phyloP scores from a whole-genome alignment of 257 asterid species.

The Plantago elongata region DNA sequence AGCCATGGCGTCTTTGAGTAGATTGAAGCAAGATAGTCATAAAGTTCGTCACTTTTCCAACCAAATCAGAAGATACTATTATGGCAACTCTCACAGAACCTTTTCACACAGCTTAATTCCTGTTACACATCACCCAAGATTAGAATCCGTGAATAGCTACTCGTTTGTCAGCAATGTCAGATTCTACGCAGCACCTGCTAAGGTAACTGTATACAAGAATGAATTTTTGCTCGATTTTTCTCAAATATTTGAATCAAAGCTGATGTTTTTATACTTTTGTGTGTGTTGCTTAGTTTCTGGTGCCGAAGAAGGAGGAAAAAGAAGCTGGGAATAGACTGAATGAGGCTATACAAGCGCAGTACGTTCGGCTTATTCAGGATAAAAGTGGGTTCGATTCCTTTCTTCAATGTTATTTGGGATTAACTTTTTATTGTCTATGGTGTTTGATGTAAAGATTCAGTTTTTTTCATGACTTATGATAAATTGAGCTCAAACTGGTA shows the following conservation, averaged over 20 bases:
- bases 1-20: conserved; percentile 57
- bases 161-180: conserved; percentile 35
- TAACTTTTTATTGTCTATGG: too few relatives aligned
- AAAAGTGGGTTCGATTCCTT: conserved; percentile 38
- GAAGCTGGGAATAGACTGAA: conserved; percentile 59
- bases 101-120: conserved; percentile 24
- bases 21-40: conserved; percentile 46
- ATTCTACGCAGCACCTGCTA: conserved; percentile 57
- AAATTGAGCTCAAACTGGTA: too few relatives aligned
- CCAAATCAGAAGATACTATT: conserved; percentile 32
- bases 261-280: not conserved
- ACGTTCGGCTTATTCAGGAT: conserved; percentile 63
- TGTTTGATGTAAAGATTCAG: too few relatives aligned
- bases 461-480: too few relatives aligned
- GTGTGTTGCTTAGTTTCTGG: conserved; percentile 26
- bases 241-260: too few relatives aligned
- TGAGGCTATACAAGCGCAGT: conserved; percentile 47
- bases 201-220: conserved; percentile 34
- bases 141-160: conserved; percentile 19
- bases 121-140: conserved; percentile 19
- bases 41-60: conserved; percentile 23
- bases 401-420: not conserved
- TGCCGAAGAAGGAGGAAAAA: conserved; percentile 40
- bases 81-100: conserved; percentile 19
- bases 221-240: not conserved